These are phyloP conservation scores for Caloboletus inedulis DNA, from an alignment of 1,284 basidiomycete species.

Conservation along the genomic window DNA sequence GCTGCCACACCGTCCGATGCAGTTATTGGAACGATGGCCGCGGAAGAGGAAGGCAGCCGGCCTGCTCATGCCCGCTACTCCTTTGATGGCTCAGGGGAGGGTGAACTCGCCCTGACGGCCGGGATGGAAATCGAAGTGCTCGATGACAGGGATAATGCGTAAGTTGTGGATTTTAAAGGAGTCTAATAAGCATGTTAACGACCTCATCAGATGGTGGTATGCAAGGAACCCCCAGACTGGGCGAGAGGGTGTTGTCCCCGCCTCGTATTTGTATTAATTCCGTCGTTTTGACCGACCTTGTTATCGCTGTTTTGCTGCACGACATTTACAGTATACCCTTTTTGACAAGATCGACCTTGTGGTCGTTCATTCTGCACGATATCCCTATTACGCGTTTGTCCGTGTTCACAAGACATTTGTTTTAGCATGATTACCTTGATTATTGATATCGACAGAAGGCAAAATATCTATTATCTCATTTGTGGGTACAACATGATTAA, in stretches of 20 bases:
- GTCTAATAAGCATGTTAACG: constrained; percentile 2
- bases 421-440: constrained; percentile 13
- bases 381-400: constrained; percentile 14
- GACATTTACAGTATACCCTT: constrained; percentile 36
- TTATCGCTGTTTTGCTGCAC: constrained; percentile 29
- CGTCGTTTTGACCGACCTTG: constrained; percentile 17
- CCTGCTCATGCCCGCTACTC: constrained; percentile 78
- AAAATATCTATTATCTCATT: constrained; percentile 6
- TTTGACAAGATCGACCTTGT: constrained; percentile 36
- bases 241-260: constrained; percentile 83
- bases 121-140: constrained; percentile 75
- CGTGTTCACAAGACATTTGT: constrained; percentile 13
- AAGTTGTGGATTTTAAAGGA: constrained; percentile 35
- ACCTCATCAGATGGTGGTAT: constrained; percentile 79
- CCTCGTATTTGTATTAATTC: constrained; percentile 77
- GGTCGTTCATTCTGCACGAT: constrained; percentile 28
- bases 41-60: constrained; percentile 63
- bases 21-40: constrained; percentile 51
- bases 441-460: constrained; percentile 18
- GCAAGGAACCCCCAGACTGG: constrained; percentile 76
- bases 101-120: constrained; percentile 65
- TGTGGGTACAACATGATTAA: constrained; percentile 6
- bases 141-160: constrained; percentile 78
- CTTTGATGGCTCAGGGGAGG: constrained; percentile 74
- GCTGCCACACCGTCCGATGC: constrained; percentile 78